Evolutionary conservation across 495 filamentous ascomycete species (phyloP), one percentile per base, ranked within the genome.

Genomic region (Rhypophila decipiens): DNA sequence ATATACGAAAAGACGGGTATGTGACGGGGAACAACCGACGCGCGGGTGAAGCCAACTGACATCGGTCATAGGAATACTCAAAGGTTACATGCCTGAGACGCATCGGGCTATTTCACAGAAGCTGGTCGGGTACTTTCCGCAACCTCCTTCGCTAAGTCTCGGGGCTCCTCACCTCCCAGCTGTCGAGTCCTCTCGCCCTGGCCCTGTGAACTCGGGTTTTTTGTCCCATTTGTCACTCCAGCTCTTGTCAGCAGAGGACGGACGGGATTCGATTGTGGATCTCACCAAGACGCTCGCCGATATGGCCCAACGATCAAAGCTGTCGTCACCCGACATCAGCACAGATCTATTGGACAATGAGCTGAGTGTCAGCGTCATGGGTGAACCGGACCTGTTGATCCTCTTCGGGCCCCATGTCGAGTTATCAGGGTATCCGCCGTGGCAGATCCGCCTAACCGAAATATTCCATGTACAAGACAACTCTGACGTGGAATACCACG

Each of bases 391-490:
- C 61, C 72, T 98, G 19, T 72, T 98, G 24, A 72, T 98, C 24
- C 72, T 95, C 1, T 96, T 98, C 64, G 82, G 84, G 10, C 83
- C 88, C 2, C 78, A 77, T 47, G 76, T 96, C 43, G 81, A 85
- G 55, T 69, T 98, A 38, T 84, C 87, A 43, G 91, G 91, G 7
- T 98, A 96, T 66, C 93, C 93, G 21, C 93, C 93, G 2, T 98
- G 93, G 93, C 93, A 96, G 65, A 75, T 96, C 39, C 75, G 93
- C 29, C 68, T 98, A 51, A 96, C 91, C 1, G 93, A 98, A 75
- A 96, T 98, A 49, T 95, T 87, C 62, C 76, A 84, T 54, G 71
- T 84, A 13, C 74, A 72, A 49, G 85, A 89, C 55, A 83, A 86
- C 62, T 68, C 76, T 24, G 82, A 81, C 0, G 91, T 97, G 13